phyloP scores from a whole-genome alignment of 768 basidiomycete species.

The Lactarius hengduanensis region DNA sequence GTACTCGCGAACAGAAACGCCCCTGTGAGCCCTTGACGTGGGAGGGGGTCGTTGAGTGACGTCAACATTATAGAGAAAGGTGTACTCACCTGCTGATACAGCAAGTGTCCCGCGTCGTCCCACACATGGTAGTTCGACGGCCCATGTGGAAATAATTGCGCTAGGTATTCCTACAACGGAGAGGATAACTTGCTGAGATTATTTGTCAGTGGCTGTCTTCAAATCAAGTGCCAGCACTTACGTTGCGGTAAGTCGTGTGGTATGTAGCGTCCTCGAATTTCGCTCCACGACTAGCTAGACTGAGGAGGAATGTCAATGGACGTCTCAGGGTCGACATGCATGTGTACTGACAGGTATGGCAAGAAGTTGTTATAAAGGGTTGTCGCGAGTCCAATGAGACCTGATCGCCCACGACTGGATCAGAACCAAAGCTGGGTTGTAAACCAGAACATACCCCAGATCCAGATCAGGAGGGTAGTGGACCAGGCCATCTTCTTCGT shows the following conservation, averaged over 20 bases:
- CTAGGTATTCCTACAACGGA: slow-evolving; percentile 68
- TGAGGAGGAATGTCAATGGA: slow-evolving; percentile 19
- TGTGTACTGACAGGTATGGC: slow-evolving; percentile 35
- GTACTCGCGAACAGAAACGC: slow-evolving; percentile 73
- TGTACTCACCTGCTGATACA: slow-evolving; percentile 56
- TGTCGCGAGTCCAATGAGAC: slow-evolving; percentile 39
- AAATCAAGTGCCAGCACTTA: slow-evolving; percentile 23
- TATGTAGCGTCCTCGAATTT: slow-evolving; percentile 39
- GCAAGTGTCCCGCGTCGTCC: slow-evolving; percentile 69
- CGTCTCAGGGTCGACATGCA: not conserved
- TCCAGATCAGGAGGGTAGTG: slow-evolving; percentile 53
- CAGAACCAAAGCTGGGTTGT: not conserved
- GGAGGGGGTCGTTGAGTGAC: slow-evolving; percentile 47
- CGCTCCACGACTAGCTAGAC: slow-evolving; percentile 38
- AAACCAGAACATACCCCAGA: slow-evolving; percentile 41
- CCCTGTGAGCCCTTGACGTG: slow-evolving; percentile 64
- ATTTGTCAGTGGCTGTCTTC: not conserved
- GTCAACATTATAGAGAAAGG: slow-evolving; percentile 28
- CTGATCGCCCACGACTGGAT: slow-evolving; percentile 19
- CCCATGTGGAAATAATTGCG: slow-evolving; percentile 67
- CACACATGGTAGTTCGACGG: slow-evolving; percentile 61
- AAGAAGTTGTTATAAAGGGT: slow-evolving; percentile 42
- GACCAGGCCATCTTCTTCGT: slow-evolving; percentile 64
- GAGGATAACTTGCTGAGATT: slow-evolving; percentile 62
- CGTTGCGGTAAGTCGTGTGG: slow-evolving; percentile 40